Evolutionary conservation across 176 grass and related monocot genomes (phyloP), one percentile per base, ranked within the genome.

Genomic region (Avena eriantha): DNA sequence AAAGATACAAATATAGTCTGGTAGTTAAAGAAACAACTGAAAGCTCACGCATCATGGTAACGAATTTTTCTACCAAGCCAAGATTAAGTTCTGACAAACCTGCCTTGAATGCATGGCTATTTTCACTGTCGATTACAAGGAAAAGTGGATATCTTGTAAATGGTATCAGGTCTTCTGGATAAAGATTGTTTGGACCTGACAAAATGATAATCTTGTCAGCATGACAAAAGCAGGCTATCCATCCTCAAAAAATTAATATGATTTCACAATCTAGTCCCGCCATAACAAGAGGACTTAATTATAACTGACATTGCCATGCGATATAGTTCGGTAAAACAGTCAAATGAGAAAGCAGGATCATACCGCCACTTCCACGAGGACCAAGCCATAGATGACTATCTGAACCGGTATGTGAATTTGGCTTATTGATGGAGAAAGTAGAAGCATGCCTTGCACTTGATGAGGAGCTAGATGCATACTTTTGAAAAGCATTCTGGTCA

Each of bases 81-180:
- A 98, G 91, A 94, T 70, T 87, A 98, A 95, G 93, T 95, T 95
- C 89, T 91, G 87, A 96, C 96, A 98, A 98, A 94, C 90, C 94
- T 96, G 94, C 97, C 94, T 99, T 99, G 92, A 99, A 99, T 93
- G 94, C 92, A 78, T 94, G 90, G 73, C 97, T 97, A 87, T 90
- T 97, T 81, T 97, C 94, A 74, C 97, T 97, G 48, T 99, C 97
- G 21, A 97, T 87, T 83, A 99, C 85, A 85, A 99, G 90, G 73
- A 99, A 97, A 48, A 99, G 92, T 67, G 97, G 94, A 85, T 85
- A 97, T 92, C 94, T 92, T 78, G 97, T 99, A 80, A 99, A 99
- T 50, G 97, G 94, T 90, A 99, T 88, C 61, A 99, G 86, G 80
- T 99, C 94, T 79, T 97, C 97, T 41, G 97, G 94, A 89, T 88